Conservation (phyloP, 345 rosid genomes). For the Dipteronia sinensis region DNA sequence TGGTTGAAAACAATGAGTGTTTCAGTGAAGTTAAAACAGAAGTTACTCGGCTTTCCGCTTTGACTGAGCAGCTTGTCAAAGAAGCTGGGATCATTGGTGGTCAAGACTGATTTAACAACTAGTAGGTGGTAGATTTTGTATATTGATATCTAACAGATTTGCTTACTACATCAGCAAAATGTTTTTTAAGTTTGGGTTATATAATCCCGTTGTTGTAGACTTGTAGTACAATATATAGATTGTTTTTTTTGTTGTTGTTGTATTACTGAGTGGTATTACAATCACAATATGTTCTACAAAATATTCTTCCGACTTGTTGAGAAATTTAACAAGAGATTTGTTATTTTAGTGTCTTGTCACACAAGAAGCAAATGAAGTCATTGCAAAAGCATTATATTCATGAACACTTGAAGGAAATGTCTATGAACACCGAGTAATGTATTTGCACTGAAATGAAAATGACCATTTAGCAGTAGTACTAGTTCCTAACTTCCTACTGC, state of each 20-base stretch:
- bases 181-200: background rate
- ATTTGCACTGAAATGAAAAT: background rate
- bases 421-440: background rate
- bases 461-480: background rate
- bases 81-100: slow-evolving; percentile 57
- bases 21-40: slow-evolving; percentile 52
- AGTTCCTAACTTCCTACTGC: background rate
- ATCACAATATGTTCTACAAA: background rate
- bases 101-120: slow-evolving; percentile 3
- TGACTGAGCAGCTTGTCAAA: slow-evolving; percentile 67
- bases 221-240: background rate
- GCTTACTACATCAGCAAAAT: background rate
- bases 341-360: background rate
- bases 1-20: slow-evolving; percentile 37
- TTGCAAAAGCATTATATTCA: background rate
- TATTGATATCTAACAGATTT: slow-evolving; percentile 12
- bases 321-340: background rate
- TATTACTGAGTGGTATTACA: background rate
- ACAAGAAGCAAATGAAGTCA: background rate
- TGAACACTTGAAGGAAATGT: background rate
- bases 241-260: background rate
- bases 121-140: slow-evolving; percentile 19
- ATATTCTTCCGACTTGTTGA: background rate
- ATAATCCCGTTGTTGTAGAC: slow-evolving; percentile 11
- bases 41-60: slow-evolving; percentile 55